Evolutionary conservation across 176 grass and related monocot genomes (phyloP), one percentile per base, ranked within the genome.

Genomic region (Urochloa ruziziensis): DNA sequence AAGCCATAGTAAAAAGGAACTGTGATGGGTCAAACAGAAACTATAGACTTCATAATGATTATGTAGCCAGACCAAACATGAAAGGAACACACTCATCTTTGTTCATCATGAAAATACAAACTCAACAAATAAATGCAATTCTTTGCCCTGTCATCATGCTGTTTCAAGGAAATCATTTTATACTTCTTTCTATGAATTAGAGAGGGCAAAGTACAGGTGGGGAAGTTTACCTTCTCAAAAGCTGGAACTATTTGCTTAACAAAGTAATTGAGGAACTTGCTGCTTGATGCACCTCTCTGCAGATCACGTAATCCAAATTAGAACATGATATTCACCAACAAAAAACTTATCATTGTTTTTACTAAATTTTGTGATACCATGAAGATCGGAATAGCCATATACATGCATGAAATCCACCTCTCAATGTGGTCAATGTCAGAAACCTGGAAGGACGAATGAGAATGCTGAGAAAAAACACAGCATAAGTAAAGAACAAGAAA

Each of bases 321-420:
- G 24, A 27, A 83, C 32, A 75, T 43, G 12, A 51, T 59, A 74
- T 67, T 59, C 67, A 83, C 10, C 48, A 83, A 68, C 10, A 46
- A 52, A 83, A n/a, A 57, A 66, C 24, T 25, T 62, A 65, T 53
- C 28, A 48, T 28, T 66, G 0, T 11, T 44, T 66, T 72, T 9
- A 80, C 19, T 68, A 67, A 78, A 83, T 68, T 62, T 28, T 17
- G 36, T 57, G 67, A 80, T 96, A 99, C 97, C 88, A 80, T 91
- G 83, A 96, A 99, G 88, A 99, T 87, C 34, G 97, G 91, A 89
- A 92, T 81, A 84, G 93, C 97, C 97, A 99, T 99, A 84, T 89
- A 91, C 93, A 99, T 96, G 91, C 97, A 99, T 70, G 97, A 96
- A 73, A 81, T 94, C 80, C 88, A 92, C 84, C 97, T 91, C 78